A percentile compares a stretch with the other conserved stretches of the same genome.
phyloP scores from a whole-genome alignment of 2,329 filamentous ascomycete genomes.

The Grosmannia clavigera region DNA sequence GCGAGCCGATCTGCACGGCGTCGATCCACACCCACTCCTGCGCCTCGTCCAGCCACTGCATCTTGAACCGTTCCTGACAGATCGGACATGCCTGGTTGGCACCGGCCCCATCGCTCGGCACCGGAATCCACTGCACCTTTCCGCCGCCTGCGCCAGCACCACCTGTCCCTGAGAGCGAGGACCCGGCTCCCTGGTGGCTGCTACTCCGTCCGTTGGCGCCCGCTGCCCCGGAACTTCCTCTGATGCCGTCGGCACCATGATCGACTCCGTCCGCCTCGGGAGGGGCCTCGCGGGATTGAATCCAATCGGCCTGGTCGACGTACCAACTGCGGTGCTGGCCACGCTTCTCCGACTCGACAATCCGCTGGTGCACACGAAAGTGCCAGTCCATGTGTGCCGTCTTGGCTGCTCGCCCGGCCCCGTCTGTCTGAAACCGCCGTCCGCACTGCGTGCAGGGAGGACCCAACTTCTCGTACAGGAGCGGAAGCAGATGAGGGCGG shows the following conservation, averaged over 20 bases:
- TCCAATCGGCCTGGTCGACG: conserved; percentile 86
- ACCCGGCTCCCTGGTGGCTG: conserved; percentile 6
- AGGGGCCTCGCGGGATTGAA: conserved; percentile 60
- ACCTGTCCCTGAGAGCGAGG: conserved; percentile 15
- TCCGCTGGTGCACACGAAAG: conserved; percentile 82
- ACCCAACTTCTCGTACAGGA: conserved; percentile 66
- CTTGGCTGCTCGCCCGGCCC: conserved; percentile 73
- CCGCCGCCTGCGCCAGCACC: conserved; percentile 9
- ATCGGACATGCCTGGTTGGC: conserved; percentile 78
- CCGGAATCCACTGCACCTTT: conserved; percentile 63
- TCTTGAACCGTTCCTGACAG: conserved; percentile 90
- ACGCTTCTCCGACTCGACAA: conserved; percentile 72
- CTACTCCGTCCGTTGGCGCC: conserved; percentile 18
- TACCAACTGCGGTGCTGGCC: conserved; percentile 93
- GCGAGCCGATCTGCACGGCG: conserved; percentile 61
- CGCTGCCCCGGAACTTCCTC: conserved; percentile 13
- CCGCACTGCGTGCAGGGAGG: conserved; percentile 88
- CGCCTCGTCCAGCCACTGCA: conserved; percentile 79
- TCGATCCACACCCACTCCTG: conserved; percentile 98
- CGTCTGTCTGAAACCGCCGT: conserved; percentile 66
- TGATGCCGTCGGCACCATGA: conserved; percentile 21
- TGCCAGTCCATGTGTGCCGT: conserved; percentile 96
- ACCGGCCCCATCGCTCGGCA: conserved; percentile 64
- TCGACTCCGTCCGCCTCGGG: conserved; percentile 51
- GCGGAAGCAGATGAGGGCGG: conserved; percentile 49